Base-by-base conservation (phyloP, 208 protist species). In the Blastocrithidia nonstop region DNA sequence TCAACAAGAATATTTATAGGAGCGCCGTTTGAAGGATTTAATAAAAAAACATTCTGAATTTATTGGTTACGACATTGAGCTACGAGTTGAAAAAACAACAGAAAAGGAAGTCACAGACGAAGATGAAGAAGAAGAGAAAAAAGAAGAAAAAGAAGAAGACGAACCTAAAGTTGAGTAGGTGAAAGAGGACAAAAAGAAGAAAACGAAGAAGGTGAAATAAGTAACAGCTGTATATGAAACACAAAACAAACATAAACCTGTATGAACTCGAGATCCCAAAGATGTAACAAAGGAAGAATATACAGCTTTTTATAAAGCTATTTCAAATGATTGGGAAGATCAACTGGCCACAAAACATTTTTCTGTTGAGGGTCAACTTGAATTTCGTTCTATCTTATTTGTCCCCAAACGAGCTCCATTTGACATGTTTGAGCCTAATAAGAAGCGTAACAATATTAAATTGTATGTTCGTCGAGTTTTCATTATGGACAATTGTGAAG, bases 1-100 rank as follows among this genome's bases (percentile, higher is more conserved):
- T 40, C 77, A 77, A 2, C 38, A 81, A 16, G 89, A 99, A 64
- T 99, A 92, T 68, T 64, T 98, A 13, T 69, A 97, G 21, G 66
- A 67, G 24, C 62, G 89, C 19, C 71, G 70, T 19, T 63, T 99
- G 20, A 78, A 90, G 45, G 62, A 88, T n/a, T 72, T 97, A 6
- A 83, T 99, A 28, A 83, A 95, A 44, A 92, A 98, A 50, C 99
- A 99, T 90, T 97, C 84, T 41, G 93, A 99, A 78, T 99, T 99
- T 75, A 98, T 99, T 50, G 78, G 97, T 55, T 99, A 98, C 69
- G 97, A 97, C 39, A 99, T 99, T 64, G 96, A 96, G 54, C 56
- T 99, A 3, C 49, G 73, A 41, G 50, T 61, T 60, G 75, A 68
- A 54, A 63, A 71, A 32, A 59, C 70, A 32, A 56, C 76, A 45